phyloP scores from a whole-genome alignment of 768 basidiomycete genomes.

The Xerocomellus dryophilus region DNA sequence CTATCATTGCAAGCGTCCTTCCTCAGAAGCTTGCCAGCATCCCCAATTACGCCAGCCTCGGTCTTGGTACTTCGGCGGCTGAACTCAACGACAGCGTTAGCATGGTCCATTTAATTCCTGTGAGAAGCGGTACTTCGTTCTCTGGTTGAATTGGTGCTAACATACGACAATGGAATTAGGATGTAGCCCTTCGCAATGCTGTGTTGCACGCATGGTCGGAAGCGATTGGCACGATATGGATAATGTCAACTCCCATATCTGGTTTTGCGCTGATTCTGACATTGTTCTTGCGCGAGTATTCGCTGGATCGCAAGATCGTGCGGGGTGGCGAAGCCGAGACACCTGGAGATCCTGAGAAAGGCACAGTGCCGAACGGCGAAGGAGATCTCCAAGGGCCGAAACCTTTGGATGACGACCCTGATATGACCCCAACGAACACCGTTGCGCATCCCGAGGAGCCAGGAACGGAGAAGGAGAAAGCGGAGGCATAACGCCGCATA shows the following conservation, averaged over 20 bases:
- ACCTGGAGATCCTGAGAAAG: constrained; percentile 34
- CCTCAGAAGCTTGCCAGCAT: constrained; percentile 33
- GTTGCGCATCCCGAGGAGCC: background rate
- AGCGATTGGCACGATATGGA: constrained; percentile 63
- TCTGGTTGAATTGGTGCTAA: background rate
- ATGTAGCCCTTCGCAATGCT: constrained; percentile 42
- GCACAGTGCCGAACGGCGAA: background rate
- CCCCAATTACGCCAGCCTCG: constrained; percentile 28
- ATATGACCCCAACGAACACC: background rate
- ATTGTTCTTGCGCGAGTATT: constrained; percentile 58
- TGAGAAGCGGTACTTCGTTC: background rate
- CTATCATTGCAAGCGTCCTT: constrained; percentile 60
- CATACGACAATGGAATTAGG: constrained; percentile 30
- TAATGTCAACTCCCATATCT: constrained; percentile 56
- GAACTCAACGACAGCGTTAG: constrained; percentile 47
- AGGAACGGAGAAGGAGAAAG: background rate
- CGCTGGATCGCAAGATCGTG: constrained; percentile 52
- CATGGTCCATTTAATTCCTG: constrained; percentile 35
- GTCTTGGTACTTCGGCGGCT: constrained; percentile 38
- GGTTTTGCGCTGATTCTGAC: constrained; percentile 51
- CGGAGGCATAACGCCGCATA: background rate
- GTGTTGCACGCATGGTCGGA: constrained; percentile 59
- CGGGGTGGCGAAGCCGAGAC: constrained; percentile 29
- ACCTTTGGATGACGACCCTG: background rate
- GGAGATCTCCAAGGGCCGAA: too few relatives aligned